Evolutionary conservation across 2,329 filamentous ascomycete genomes (phyloP), one percentile per base, ranked within the genome.

Genomic region (Seiridium unicorne): DNA sequence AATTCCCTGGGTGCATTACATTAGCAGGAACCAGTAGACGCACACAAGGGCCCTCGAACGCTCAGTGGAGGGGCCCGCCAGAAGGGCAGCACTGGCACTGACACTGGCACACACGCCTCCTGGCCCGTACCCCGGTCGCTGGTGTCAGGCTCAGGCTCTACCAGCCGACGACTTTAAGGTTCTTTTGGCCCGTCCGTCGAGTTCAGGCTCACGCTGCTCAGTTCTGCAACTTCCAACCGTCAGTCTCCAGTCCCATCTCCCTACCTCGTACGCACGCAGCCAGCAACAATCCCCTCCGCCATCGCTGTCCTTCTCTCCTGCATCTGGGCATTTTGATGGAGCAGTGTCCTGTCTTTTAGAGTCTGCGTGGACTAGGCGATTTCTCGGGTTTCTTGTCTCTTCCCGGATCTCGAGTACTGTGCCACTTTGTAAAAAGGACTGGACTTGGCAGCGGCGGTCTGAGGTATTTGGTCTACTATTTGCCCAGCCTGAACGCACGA

Each of bases 381-480:
- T 49, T 55, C 31, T 47, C 48, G 57, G 57, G 55, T 58, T 58
- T 58, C 40, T 59, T 31, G 57, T 59, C 57, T 59, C 47, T 54
- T 53, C 57, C 57, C 57, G 49, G 42, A 35, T 58, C 36, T 32
- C 26, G 54, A 34, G 42, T 44, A 32, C 13, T 58, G 44, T 51
- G 49, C 35, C 55, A 44, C 49, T 26, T 32, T 42, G 38, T 32
- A 59, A 59, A 59, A 53, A 59, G 38, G 57, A 53, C 47, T 53
- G 34, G 13, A 40, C 32, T 32, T n/a, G 11, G 38, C 18, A 36
- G 55, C 54, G 61, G 64, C 63, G 61, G 64, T 66, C 64, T 68
- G 69, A 69, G 69, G 68, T 65, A 68, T 70, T 70, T 70, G 67
- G 62, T 57, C 66, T 40, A 59, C 26, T 10, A 11, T 8, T 40